Evolutionary conservation across 1,139 yeast species (phyloP).

Genomic region (Geotrichum bryndzae): DNA sequence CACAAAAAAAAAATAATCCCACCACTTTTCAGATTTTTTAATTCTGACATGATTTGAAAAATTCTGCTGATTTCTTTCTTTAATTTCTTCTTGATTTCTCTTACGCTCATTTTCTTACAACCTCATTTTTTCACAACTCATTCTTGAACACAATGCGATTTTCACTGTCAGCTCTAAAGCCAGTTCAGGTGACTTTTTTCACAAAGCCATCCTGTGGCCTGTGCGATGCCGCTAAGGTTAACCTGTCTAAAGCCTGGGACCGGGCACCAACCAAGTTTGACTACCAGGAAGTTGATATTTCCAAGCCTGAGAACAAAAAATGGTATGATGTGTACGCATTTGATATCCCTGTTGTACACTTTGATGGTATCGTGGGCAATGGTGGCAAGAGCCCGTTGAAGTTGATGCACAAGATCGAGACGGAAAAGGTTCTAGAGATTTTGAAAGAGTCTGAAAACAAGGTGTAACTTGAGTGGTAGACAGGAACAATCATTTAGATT

Average conservation of each 20-base stretch:
- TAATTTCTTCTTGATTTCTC: too few species aligned
- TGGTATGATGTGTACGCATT: slow-evolving; percentile 84
- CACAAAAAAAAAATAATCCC: too few species aligned
- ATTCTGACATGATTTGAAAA: too few species aligned
- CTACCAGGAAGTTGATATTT: slow-evolving; percentile 57
- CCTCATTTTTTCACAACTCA: background rate
- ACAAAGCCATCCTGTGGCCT: slow-evolving; percentile 75
- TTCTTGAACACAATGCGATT: background rate
- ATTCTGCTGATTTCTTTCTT: too few species aligned
- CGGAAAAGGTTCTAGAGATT: slow-evolving; percentile 43
- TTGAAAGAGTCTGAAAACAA: slow-evolving; percentile 14
- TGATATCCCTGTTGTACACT: slow-evolving; percentile 85
- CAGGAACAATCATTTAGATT: background rate
- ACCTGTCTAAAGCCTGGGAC: slow-evolving; percentile 42
- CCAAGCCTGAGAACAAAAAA: slow-evolving; percentile 54
- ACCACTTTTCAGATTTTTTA: too few species aligned
- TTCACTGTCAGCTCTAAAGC: background rate
- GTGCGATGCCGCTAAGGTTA: slow-evolving; percentile 64
- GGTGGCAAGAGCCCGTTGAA: slow-evolving; percentile 40
- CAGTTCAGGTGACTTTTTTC: slow-evolving; percentile 46
- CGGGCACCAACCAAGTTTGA: slow-evolving; percentile 31
- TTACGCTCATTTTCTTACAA: background rate
- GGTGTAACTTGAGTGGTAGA: background rate
- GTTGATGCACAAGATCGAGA: slow-evolving; percentile 70
- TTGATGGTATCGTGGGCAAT: slow-evolving; percentile 43